phyloP scores from a whole-genome alignment of 1,139 yeast species.

The Casaregolazyma suthepensis region DNA sequence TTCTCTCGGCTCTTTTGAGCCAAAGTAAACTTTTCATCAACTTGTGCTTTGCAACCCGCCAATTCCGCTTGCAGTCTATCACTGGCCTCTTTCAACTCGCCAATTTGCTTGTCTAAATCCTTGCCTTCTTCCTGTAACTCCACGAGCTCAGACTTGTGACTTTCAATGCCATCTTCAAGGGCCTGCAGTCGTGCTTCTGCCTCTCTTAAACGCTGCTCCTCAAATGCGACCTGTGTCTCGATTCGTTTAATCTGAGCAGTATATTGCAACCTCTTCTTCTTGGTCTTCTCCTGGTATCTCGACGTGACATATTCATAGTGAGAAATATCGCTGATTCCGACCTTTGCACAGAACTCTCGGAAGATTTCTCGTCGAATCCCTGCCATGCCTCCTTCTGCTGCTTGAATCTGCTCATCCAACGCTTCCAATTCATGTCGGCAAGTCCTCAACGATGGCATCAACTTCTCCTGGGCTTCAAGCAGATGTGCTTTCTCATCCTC shows the following conservation, averaged over 20 bases:
- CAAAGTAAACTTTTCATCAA: constrained; percentile 9
- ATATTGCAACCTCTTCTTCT: constrained; percentile 59
- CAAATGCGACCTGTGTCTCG: constrained; percentile 59
- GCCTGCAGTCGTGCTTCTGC: constrained; percentile 21
- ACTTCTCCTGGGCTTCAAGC: constrained; percentile 47
- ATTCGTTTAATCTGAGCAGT: constrained; percentile 55
- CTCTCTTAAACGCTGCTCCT: constrained; percentile 38
- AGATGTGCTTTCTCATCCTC: constrained; percentile 62
- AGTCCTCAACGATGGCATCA: constrained; percentile 40
- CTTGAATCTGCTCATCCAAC: constrained; percentile 24
- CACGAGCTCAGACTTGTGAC: constrained; percentile 14
- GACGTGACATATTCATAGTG: constrained; percentile 65
- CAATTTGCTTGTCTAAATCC: constrained; percentile 11
- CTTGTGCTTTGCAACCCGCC: constrained; percentile 25
- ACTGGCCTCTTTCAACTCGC: constrained; percentile 8
- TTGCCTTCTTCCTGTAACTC: constrained; percentile 17
- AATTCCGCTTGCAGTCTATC: constrained; percentile 25
- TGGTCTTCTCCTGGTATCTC: constrained; percentile 49
- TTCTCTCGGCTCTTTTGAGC: constrained; percentile 11
- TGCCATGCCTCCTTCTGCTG: constrained; percentile 22
- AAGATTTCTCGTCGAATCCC: constrained; percentile 37
- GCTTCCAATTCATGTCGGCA: constrained; percentile 28
- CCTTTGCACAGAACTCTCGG: constrained; percentile 46
- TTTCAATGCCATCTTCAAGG: constrained; percentile 15
- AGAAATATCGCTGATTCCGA: constrained; percentile 49